phyloP scores from a whole-genome alignment of 208 protist species.

The Angomonas desouzai region DNA sequence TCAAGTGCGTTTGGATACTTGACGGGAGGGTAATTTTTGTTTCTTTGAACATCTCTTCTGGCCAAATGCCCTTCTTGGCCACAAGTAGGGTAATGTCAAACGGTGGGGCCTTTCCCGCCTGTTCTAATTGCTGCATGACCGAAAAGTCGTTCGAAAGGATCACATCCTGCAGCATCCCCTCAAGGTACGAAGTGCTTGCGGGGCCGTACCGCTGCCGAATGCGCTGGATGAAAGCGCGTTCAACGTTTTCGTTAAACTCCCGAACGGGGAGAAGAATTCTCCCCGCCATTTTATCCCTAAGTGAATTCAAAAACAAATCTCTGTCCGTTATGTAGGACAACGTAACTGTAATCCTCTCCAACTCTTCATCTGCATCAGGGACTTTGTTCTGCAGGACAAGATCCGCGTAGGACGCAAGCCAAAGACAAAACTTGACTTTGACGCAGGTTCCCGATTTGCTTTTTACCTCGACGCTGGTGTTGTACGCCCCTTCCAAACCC shows the following conservation, averaged over 20 bases:
- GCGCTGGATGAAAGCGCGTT: conserved; percentile 63
- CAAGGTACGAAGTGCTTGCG: conserved; percentile 67
- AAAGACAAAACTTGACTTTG: conserved; percentile 47
- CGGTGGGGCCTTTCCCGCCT: conserved; percentile 17
- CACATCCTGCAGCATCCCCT: conserved; percentile 86
- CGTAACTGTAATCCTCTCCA: conserved; percentile 55
- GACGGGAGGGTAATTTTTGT: conserved; percentile 23
- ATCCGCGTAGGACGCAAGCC: conserved; percentile 77
- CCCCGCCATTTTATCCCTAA: conserved; percentile 70
- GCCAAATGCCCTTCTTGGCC: conserved; percentile 84
- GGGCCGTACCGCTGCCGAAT: conserved; percentile 67
- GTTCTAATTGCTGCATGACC: conserved; percentile 36
- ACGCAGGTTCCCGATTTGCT: conserved; percentile 6
- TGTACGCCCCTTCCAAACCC: conserved; percentile 65
- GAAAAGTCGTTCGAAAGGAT: conserved; percentile 45
- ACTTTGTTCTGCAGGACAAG: conserved; percentile 50
- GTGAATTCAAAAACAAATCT: conserved; percentile 70
- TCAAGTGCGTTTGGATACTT: conserved; percentile 41
- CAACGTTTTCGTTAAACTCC: conserved; percentile 52
- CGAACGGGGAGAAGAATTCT: conserved; percentile 69
- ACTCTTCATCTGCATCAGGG: conserved; percentile 30
- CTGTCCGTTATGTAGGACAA: conserved; percentile 72
- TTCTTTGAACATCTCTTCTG: conserved; percentile 32
- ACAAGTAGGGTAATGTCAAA: conserved; percentile 62
- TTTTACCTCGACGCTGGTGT: conserved; percentile 41